phyloP scores from a whole-genome alignment of 305 asterid species.

The Solanum hybrid region DNA sequence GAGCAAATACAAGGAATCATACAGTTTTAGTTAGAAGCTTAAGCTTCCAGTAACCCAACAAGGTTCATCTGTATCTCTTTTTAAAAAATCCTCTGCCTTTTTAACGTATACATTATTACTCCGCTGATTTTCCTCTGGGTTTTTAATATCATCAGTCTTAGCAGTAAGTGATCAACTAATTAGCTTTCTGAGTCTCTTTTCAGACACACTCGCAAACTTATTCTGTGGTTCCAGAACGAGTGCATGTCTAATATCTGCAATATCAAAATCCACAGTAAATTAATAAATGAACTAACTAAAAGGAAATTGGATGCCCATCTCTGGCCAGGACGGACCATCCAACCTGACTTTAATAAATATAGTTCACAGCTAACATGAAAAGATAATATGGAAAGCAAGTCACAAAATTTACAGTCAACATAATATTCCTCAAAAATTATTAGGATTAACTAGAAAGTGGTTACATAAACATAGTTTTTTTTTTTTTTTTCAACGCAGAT shows the following conservation, averaged over 20 bases:
- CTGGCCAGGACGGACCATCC: background rate
- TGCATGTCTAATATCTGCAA: conserved; percentile 80
- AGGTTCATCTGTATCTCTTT: background rate
- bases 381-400: background rate
- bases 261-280: background rate
- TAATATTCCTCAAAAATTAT: background rate
- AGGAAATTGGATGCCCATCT: background rate
- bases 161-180: conserved; percentile 15
- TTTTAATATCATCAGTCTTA: background rate
- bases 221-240: conserved; percentile 88
- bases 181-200: conserved; percentile 67
- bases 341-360: background rate
- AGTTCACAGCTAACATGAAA: background rate
- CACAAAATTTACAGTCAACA: background rate
- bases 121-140: background rate
- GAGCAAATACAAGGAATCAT: background rate
- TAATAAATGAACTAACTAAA: conserved; percentile 1
- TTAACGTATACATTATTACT: background rate
- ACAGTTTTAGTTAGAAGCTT: background rate
- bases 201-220: conserved; percentile 58
- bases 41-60: background rate
- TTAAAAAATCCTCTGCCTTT: background rate
- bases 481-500: background rate
- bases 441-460: background rate
- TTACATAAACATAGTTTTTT: background rate